phyloP scores from a whole-genome alignment of 768 basidiomycete species.

The Tricholoma sp. region DNA sequence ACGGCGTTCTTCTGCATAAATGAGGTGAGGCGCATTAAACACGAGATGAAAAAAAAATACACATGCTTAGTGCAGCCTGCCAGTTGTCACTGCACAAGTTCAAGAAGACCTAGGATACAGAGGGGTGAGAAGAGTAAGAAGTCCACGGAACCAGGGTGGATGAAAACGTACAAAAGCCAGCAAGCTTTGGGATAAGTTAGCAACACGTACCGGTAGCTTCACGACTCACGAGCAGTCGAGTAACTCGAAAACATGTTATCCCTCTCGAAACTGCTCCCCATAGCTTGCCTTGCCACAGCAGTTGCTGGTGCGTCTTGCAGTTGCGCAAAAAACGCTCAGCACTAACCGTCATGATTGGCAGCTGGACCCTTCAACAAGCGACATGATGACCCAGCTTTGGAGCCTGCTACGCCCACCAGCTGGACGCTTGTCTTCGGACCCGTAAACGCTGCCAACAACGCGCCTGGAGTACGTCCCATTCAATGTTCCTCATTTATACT shows the following conservation, averaged over 20 bases:
- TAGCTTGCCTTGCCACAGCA: neutral
- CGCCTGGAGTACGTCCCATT: neutral
- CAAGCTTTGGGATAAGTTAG: neutral
- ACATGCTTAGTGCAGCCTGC: neutral
- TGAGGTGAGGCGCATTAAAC: neutral
- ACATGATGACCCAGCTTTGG: neutral
- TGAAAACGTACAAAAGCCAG: neutral
- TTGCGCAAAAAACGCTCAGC: too few relatives aligned
- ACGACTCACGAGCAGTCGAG: neutral
- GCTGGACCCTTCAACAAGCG: neutral
- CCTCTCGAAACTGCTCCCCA: neutral
- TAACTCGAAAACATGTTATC: neutral
- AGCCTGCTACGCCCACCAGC: neutral
- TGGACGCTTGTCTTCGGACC: neutral
- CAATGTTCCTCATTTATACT: neutral
- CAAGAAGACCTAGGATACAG: neutral
- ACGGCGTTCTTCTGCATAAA: neutral
- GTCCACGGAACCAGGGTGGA: neutral
- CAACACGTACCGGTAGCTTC: neutral
- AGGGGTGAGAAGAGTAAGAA: neutral
- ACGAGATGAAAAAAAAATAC: neutral
- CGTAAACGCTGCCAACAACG: neutral
- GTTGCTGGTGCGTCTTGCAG: neutral
- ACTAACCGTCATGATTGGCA: neutral
- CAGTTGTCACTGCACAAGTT: neutral